Base-by-base conservation (phyloP, 345 rosid genomes). In the Gossypium longicalyx region DNA sequence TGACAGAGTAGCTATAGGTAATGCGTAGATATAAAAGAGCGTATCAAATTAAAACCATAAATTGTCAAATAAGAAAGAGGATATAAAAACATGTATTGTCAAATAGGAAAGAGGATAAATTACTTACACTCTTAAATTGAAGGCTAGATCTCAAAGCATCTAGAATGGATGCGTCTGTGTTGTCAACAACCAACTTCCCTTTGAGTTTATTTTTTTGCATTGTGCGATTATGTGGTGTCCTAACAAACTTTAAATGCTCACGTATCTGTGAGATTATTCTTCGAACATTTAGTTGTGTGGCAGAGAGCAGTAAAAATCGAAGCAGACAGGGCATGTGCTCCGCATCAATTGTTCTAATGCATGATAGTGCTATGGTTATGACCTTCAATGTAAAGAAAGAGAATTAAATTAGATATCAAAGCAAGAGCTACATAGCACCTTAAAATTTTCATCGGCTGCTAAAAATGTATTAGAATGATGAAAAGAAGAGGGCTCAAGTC, bases 91-190 rank as follows among this genome's bases (percentile, higher is more conserved):
- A 53, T 51, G 38, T 48, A 62, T 71, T 79, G 44, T 58, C 27
- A 56, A 74, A 56, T 66, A 70, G 72, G 66, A 22, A 45, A 66
- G 20, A 48, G 13, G 38, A 51, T 9, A 73, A 51, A 59, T 41
- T 41, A 79, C 91, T 82, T 79, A 90, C 98, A 66, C 85, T 90
- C 81, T 90, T 90, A 82, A 90, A 93, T 27, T 91, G 84, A 76
- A 93, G 88, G 78, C 94, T 90, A 68, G 95, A 86, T 83, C 90
- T 82, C 82, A 93, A 83, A 61, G 91, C 89, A 79, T 89, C 87
- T 57, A 93, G 87, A 83, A 90, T 81, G 74, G 90, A 87, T 20
- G 89, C 90, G 81, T 89, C 97, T 13, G 83, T 73, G 48, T 83
- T 82, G 45, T 82, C 84, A 25, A 81, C 73, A 70, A 74, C 79